These are phyloP conservation scores for Parastagonospora nodorum DNA, from an alignment of 2,329 filamentous ascomycete genomes.

Conservation along the genomic window DNA sequence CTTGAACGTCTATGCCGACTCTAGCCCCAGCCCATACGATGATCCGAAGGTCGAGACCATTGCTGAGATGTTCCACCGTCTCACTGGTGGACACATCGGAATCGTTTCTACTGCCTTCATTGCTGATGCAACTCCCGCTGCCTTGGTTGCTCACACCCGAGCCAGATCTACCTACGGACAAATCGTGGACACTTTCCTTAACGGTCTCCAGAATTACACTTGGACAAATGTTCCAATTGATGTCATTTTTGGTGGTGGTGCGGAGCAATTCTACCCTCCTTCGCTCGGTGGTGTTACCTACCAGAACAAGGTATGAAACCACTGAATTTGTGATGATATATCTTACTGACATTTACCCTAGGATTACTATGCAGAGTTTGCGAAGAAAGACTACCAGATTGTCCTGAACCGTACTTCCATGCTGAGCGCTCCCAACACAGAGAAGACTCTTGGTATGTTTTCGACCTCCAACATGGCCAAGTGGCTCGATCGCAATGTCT, in stretches of 20 bases:
- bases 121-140: slow-evolving; percentile 82
- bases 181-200: slow-evolving; percentile 76
- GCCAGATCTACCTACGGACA: slow-evolving; percentile 70
- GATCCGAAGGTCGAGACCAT: slow-evolving; percentile 88
- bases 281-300: slow-evolving; percentile 65
- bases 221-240: slow-evolving; percentile 77
- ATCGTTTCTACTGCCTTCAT: slow-evolving; percentile 80
- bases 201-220: slow-evolving; percentile 78
- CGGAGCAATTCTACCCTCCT: slow-evolving; percentile 72
- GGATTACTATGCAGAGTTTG: slow-evolving; percentile 74
- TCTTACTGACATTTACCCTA: slow-evolving; percentile 30
- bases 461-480: slow-evolving; percentile 75
- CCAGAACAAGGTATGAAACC: slow-evolving; percentile 54
- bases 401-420: slow-evolving; percentile 77
- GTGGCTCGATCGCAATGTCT: slow-evolving; percentile 86
- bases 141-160: slow-evolving; percentile 64
- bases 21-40: slow-evolving; percentile 73
- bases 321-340: background rate
- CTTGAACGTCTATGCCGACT: slow-evolving; percentile 81
- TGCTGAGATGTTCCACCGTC: slow-evolving; percentile 74
- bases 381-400: slow-evolving; percentile 72
- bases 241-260: slow-evolving; percentile 81
- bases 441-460: slow-evolving; percentile 78
- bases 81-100: slow-evolving; percentile 64
- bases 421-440: slow-evolving; percentile 58